Evolutionary conservation across 1,139 yeast species (phyloP).

Genomic region (Suhomyces guaymorum): DNA sequence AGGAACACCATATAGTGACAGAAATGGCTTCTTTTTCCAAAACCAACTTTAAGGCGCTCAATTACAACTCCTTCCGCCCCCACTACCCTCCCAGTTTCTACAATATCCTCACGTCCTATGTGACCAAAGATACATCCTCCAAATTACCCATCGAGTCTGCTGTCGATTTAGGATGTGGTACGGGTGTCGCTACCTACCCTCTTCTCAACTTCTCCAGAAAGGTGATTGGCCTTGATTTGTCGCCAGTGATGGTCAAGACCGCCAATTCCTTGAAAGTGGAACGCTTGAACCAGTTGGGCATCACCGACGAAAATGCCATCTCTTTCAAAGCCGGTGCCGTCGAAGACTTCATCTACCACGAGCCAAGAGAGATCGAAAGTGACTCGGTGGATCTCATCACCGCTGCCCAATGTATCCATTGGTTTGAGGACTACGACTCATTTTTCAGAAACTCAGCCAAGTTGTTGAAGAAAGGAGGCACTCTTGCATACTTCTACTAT

Average conservation of each 20-base stretch:
- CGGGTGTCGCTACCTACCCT: slow-evolving; percentile 44
- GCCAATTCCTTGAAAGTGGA: slow-evolving; percentile 30
- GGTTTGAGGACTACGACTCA: slow-evolving; percentile 41
- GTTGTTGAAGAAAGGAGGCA: slow-evolving; percentile 39
- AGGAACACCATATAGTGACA: too few relatives aligned
- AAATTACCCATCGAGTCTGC: slow-evolving; percentile 24
- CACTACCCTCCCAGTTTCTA: slow-evolving; percentile 28
- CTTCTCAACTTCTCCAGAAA: slow-evolving; percentile 31
- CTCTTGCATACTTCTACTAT: slow-evolving; percentile 47
- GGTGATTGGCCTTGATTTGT: slow-evolving; percentile 39
- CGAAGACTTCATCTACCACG: slow-evolving; percentile 29
- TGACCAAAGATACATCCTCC: slow-evolving; percentile 16
- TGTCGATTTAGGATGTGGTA: slow-evolving; percentile 44
- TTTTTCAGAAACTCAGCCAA: slow-evolving; percentile 33
- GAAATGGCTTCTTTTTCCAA: slow-evolving; percentile 71
- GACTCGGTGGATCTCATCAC: slow-evolving; percentile 38
- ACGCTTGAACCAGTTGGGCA: slow-evolving; percentile 29
- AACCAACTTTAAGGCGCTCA: slow-evolving; percentile 54
- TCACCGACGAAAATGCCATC: slow-evolving; percentile 28
- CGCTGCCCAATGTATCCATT: slow-evolving; percentile 50
- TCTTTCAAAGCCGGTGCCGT: slow-evolving; percentile 37
- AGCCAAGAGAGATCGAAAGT: slow-evolving; percentile 18
- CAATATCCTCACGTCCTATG: slow-evolving; percentile 24
- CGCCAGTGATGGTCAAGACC: slow-evolving; percentile 36
- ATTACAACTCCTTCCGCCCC: slow-evolving; percentile 53